Evolutionary conservation across 805 yeast genomes (phyloP).

Genomic region (fission yeast (Schizosaccharomyces pombe)): DNA sequence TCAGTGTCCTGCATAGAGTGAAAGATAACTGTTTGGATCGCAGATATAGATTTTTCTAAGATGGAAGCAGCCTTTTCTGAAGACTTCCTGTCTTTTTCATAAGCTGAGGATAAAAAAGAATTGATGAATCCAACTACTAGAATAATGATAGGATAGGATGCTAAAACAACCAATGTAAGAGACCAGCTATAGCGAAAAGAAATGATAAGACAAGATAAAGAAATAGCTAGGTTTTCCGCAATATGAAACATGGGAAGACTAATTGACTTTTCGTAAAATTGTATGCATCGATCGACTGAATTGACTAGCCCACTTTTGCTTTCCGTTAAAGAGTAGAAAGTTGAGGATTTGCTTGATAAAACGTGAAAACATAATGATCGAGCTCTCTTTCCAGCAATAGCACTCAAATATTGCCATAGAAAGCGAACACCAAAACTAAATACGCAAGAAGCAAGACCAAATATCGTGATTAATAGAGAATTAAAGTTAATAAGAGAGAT

Average conservation of each 20-base stretch:
- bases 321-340: neutral
- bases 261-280: neutral
- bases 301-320: neutral
- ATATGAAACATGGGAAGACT: neutral
- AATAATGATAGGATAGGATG: constrained; percentile 46
- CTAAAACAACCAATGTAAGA: constrained; percentile 52
- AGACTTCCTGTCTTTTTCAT: constrained; percentile 32
- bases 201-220: constrained; percentile 23
- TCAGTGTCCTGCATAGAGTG: constrained; percentile 38
- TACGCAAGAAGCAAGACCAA: neutral
- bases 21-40: constrained; percentile 36
- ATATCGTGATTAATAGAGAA: neutral
- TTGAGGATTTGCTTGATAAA: neutral
- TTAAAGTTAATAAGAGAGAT: neutral
- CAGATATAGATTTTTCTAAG: constrained; percentile 45
- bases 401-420: neutral
- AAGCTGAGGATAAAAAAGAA: constrained; percentile 24
- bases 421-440: neutral
- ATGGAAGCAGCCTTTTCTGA: constrained; percentile 35
- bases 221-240: constrained; percentile 2
- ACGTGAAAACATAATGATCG: neutral
- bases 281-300: neutral
- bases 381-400: neutral
- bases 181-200: constrained; percentile 70
- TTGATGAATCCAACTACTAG: constrained; percentile 28